Evolutionary conservation across 139 green algal genomes (phyloP).

Genomic region (Microglena sp.): DNA sequence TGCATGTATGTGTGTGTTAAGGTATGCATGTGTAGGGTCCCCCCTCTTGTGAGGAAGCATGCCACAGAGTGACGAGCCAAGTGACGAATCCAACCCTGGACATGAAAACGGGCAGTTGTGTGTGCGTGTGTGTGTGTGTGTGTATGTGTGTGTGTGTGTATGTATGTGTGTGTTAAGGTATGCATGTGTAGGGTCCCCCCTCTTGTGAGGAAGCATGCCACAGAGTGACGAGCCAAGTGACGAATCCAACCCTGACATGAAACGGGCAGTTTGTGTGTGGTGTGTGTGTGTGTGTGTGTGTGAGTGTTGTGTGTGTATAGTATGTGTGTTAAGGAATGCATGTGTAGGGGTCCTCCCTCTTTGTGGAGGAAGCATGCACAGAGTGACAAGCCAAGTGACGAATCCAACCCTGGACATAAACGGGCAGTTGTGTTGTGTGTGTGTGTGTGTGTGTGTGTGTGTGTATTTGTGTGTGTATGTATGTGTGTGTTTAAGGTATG

Average conservation of each 20-base stretch:
- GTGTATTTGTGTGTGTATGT: too few species aligned
- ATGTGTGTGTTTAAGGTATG: too few species aligned
- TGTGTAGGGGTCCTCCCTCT: too few species aligned
- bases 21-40: too few species aligned
- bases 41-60: slow-evolving; percentile 91
- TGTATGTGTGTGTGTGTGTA: too few species aligned
- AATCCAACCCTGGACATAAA: slow-evolving; percentile 66
- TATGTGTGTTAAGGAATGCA: too few species aligned
- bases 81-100: slow-evolving; percentile 85
- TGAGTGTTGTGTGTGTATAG: too few species aligned
- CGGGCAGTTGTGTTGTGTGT: not conserved
- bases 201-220: slow-evolving; percentile 92
- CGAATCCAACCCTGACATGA: slow-evolving; percentile 74
- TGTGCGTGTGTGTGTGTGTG: slow-evolving; percentile 4
- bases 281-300: slow-evolving; percentile 5
- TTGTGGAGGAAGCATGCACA: slow-evolving; percentile 95
- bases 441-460: slow-evolving; percentile 5
- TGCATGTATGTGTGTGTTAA: not conserved
- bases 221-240: slow-evolving; percentile 78
- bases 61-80: slow-evolving; percentile 80
- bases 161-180: too few species aligned
- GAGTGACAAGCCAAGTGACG: slow-evolving; percentile 84
- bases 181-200: too few species aligned
- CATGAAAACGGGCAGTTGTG: not conserved
- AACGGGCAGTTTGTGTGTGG: not conserved